Evolutionary conservation across 1,284 basidiomycete genomes (phyloP), one percentile per base, ranked within the genome.

Genomic region (Crocinoboletus sp.): DNA sequence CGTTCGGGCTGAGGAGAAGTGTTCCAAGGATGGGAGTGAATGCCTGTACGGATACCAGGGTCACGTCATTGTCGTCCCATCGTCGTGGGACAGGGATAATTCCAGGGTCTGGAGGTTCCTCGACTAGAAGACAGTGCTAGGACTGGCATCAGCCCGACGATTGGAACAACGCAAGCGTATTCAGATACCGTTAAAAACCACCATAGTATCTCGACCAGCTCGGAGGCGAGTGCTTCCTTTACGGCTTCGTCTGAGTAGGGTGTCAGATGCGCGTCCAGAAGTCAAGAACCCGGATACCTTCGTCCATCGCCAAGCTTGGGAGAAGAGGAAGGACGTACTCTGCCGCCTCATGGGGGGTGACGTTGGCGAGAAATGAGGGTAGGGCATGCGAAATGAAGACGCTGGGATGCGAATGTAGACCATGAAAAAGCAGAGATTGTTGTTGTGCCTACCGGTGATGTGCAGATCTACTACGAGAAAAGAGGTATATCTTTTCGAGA

Each of bases 241-340:
- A 99, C 94, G 30, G 79, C 69, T 55, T 95, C 91, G 53, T 97
- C 94, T 90, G 59, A 41, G 49, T 34, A 28, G 34, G 22, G 25
- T 45, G 49, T 52, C n/a, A 57, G 43, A 38, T 32, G 41, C 17
- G 39, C 38, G 40, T 34, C 33, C 23, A 39, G 29, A 36, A 42
- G 45, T 33, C 38, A 44, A 29, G 32, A 28, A 16, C 13, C 33
- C n/a, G 32, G 16, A 71, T 54, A 89, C 89, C 89, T 64, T 89
- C 82, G 60, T 98, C 94, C 64, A 89, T 83, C 3, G 90, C 92
- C 24, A 98, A 80, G 19, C 81, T 82, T 42, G 82, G 89, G 48
- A 99, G 78, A 15, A 97, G 76, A 1, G 94, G 94, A 11, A 97
- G 72, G 39, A 99, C 90, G 63, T 96, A 99, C 65, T 94, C 90